Base-by-base conservation (phyloP, 495 filamentous ascomycete species). In the Chaetomidium leptoderma region DNA sequence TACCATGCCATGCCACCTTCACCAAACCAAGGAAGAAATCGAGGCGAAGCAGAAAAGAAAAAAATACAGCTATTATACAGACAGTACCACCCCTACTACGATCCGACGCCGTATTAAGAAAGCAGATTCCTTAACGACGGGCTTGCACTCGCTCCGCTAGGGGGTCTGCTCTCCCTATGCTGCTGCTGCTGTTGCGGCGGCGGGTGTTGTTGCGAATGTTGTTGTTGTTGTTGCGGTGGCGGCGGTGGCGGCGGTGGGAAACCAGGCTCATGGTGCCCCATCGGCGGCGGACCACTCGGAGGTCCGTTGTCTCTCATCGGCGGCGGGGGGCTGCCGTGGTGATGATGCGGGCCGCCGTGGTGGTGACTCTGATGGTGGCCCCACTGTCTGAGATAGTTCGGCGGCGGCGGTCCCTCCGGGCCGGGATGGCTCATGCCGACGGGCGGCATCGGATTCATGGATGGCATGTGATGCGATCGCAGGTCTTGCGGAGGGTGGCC, bases 41-140 rank as follows among this genome's bases (percentile, higher is more conserved):
- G n/a, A n/a, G n/a, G n/a, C n/a, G n/a, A n/a, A n/a, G n/a, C n/a
- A n/a, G 36, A 53, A 30, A 30, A 32, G 19, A 53, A 30, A 14
- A 40, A 40, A 52, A 30, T 52, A 52, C 49, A 52, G 8, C 24
- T 6, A 13, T 14, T 19, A 4, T 13, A 23, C 16, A n/a, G n/a
- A n/a, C n/a, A n/a, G n/a, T n/a, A n/a, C n/a, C n/a, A n/a, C n/a
- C n/a, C n/a, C n/a, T n/a, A n/a, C n/a, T n/a, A n/a, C n/a, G n/a
- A n/a, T n/a, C n/a, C n/a, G n/a, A n/a, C n/a, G n/a, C 35, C 0
- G 32, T 7, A 23, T 14, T 4, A 90, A 30, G 83, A 88, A 33
- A 91, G 77, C 52, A 92, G 69, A 64, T 92, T 90, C 61, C 85
- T 82, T 57, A 92, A 66, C 26, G 87, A 90, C 14, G 88, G 87